Conservation (phyloP, 495 filamentous ascomycete species). For the Chaetomidium leptoderma region DNA sequence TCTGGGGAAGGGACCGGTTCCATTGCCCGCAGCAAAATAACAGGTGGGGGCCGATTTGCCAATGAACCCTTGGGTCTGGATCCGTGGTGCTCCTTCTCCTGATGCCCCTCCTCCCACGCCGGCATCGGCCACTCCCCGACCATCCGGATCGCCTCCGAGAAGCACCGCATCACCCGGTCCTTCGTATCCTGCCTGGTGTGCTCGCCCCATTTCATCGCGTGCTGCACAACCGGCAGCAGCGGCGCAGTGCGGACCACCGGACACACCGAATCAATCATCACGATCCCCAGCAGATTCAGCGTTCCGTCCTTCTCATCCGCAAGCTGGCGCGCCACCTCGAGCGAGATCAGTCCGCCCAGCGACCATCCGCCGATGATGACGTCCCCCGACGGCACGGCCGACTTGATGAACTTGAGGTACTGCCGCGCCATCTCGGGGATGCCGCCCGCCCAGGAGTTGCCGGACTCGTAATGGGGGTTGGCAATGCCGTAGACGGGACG, state of each 20-base stretch:
- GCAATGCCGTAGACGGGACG: constrained; percentile 37
- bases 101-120: constrained; percentile 18
- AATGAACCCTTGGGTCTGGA: background rate
- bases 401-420: constrained; percentile 34
- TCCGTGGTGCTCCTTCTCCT: no score
- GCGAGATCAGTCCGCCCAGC: constrained; percentile 39
- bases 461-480: constrained; percentile 36
- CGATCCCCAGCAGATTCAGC: constrained; percentile 36
- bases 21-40: constrained; percentile 37
- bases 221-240: constrained; percentile 18
- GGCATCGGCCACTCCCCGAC: constrained; percentile 35
- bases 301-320: constrained; percentile 14
- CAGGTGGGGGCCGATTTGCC: constrained; percentile 26
- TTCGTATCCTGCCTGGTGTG: constrained; percentile 37
- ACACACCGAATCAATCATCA: constrained; percentile 45
- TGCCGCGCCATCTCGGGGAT: constrained; percentile 35
- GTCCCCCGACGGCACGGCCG: constrained; percentile 26
- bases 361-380: constrained; percentile 44
- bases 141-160: constrained; percentile 38
- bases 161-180: constrained; percentile 32
- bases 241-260: constrained; percentile 15
- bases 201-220: constrained; percentile 27
- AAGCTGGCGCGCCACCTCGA: constrained; percentile 40
- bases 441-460: constrained; percentile 29
- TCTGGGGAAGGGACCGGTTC: constrained; percentile 30